Evolutionary conservation across 345 rosid species (phyloP).

Genomic region (Pelargonium nanum): DNA sequence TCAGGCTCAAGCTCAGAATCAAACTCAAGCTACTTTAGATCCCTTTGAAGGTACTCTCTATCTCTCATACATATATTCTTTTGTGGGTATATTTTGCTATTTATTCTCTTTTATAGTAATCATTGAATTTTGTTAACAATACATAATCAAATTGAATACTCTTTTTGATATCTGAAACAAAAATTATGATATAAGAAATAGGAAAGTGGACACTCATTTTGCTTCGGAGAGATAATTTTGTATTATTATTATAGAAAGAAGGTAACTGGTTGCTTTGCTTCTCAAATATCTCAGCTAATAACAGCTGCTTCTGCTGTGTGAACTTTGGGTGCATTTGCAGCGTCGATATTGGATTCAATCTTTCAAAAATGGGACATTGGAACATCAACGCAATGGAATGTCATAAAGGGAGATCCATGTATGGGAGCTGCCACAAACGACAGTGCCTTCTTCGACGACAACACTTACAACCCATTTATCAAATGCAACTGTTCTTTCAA

Average conservation of each 20-base stretch:
- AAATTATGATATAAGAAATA: too few species aligned
- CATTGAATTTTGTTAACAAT: too few species aligned
- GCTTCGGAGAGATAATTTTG: too few species aligned
- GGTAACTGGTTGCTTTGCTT: too few species aligned
- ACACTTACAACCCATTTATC: conserved; percentile 33
- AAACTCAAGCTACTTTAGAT: background rate
- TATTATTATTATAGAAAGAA: too few species aligned
- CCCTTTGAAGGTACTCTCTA: background rate
- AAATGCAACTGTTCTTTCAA: conserved; percentile 42
- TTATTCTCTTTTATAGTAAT: too few species aligned
- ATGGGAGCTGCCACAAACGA: conserved; percentile 31
- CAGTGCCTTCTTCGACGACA: conserved; percentile 15
- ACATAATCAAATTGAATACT: too few species aligned
- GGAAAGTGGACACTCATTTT: too few species aligned
- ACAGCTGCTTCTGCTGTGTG: background rate
- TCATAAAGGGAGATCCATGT: conserved; percentile 46
- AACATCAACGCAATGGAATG: conserved; percentile 33
- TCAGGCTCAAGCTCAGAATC: background rate
- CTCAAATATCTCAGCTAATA: too few species aligned
- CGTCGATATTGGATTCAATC: conserved; percentile 34
- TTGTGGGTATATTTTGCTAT: too few species aligned
- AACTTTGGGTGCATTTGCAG: conserved; percentile 17
- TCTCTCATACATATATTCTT: too few species aligned
- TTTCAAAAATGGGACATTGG: conserved; percentile 33
- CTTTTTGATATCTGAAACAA: too few species aligned